Base-by-base conservation (phyloP, 371 early-diverging fungal genomes). In the Lichtheimia ornata region DNA sequence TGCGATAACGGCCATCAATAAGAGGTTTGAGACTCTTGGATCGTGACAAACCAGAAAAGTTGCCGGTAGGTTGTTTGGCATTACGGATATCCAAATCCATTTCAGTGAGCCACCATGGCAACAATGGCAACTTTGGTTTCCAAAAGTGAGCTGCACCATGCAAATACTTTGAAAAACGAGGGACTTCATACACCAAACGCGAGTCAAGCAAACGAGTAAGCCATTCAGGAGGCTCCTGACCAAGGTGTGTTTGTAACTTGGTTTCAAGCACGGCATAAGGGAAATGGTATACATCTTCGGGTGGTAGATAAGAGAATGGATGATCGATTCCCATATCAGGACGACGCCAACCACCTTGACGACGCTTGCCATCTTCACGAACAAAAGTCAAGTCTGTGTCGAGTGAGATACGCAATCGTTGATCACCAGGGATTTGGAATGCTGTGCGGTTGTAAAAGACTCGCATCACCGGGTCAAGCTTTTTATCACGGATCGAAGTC, bases 381-480 rank as follows among this genome's bases (percentile, higher is more conserved):
- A 99, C 92, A 91, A 99, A 94, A 14, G 94, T 90, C 53, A 99
- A 76, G 59, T 99, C 97, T 0, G 99, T 98, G 72, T 99, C 99
- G 3, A 99, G 85, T 6, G 96, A 94, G 40, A 99, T 89, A 61
- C 99, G 88, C 30, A 99, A 93, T 47, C 92, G 87, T 13, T 97
- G 92, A 74, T 97, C 97, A 44, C 96, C 97, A 4, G 99, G 99
- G 5, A 99, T 74, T 77, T 99, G 99, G 87, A 99, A 99, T 2
- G 99, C 99, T 14, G 96, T 97, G 70, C 99, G 90, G 72, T 97
- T 97, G 83, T 99, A 98, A 67, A 95, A 96, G 0, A 97, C 95
- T 50, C 99, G 91, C 68, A 94, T 74, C 5, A 89, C 84, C 45
- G 99, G 99, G n/a, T 79, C 73, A 22, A 99, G 81, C 5, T 84